Conservation (phyloP, 371 early-diverging fungal genomes). For the Chytridium lagenaria region DNA sequence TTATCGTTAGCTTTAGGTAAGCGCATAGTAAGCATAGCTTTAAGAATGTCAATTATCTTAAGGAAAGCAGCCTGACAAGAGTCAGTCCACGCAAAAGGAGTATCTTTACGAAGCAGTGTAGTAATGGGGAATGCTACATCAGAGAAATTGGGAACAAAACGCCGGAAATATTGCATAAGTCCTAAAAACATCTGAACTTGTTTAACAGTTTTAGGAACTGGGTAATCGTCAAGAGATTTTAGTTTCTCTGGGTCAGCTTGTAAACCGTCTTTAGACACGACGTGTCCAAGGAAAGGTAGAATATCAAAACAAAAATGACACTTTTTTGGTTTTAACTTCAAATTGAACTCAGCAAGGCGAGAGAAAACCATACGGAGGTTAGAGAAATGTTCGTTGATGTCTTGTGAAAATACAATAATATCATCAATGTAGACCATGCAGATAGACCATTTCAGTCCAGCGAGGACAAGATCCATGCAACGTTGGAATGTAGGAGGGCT, state of each 20-base stretch:
- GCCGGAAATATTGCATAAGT: conserved; percentile 56
- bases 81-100: neutral
- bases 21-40: neutral
- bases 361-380: conserved; percentile 47
- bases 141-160: conserved; percentile 56
- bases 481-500: conserved; percentile 56
- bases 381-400: conserved; percentile 43
- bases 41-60: neutral
- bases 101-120: conserved; percentile 38
- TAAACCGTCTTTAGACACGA: conserved; percentile 33
- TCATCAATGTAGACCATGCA: conserved; percentile 56
- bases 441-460: conserved; percentile 30
- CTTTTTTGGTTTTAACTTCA: conserved; percentile 51
- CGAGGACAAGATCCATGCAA: conserved; percentile 54
- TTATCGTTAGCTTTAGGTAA: conserved; percentile 17
- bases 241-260: conserved; percentile 50
- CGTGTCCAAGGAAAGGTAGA: conserved; percentile 13
- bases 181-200: conserved; percentile 62
- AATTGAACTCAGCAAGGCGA: conserved; percentile 35
- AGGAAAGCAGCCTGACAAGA: conserved; percentile 10
- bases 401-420: conserved; percentile 49
- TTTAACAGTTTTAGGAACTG: conserved; percentile 36
- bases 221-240: conserved; percentile 48
- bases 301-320: conserved; percentile 26
- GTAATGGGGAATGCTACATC: conserved; percentile 52